Evolutionary conservation across 202 grass and related monocot species (phyloP), one percentile per base, ranked within the genome.

Genomic region (Zoysia matrella): DNA sequence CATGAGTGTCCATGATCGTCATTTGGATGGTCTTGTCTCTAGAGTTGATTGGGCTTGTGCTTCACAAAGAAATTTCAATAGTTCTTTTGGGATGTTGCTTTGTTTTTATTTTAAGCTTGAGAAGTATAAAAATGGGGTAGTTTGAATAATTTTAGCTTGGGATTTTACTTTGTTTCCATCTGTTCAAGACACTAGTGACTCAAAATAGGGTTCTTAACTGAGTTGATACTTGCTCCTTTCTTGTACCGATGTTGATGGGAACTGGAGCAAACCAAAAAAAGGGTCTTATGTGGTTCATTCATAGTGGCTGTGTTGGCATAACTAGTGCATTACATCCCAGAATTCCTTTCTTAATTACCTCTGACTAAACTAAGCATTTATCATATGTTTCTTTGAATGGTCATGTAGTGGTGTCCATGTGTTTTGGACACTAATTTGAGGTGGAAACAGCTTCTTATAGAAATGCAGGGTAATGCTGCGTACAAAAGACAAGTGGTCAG

Each of bases 401-500:
- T 78, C 40, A 13, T n/a, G 6, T 52, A 13, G 40, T 16, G 51
- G 7, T 71, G 30, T 88, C 46, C 7, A 53, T 48, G 39, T 53
- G n/a, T 52, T 67, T 55, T 79, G 40, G 9, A 15, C 54, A 11
- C 57, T 75, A 69, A 49, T 61, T 80, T 41, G 77, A 60, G 45
- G 58, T 52, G 15, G 22, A 22, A 22, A 22, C 22, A 22, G 22
- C 22, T 22, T 22, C 22, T 22, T 22, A 22, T 22, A 22, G 22
- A 22, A 22, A 22, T 22, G 22, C 22, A 22, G 22, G 22, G 22
- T 22, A 22, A 22, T 22, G 22, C 22, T 22, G 22, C 22, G 22
- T 0, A 22, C 22, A 22, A 22, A 22, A 22, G 22, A 22, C 22
- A 22, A 22, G 22, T 22, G 22, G 22, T 22, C 22, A 22, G 22